Evolutionary conservation across 129 eudicot species (phyloP).

Genomic region (Chrysanthemum seticuspe): DNA sequence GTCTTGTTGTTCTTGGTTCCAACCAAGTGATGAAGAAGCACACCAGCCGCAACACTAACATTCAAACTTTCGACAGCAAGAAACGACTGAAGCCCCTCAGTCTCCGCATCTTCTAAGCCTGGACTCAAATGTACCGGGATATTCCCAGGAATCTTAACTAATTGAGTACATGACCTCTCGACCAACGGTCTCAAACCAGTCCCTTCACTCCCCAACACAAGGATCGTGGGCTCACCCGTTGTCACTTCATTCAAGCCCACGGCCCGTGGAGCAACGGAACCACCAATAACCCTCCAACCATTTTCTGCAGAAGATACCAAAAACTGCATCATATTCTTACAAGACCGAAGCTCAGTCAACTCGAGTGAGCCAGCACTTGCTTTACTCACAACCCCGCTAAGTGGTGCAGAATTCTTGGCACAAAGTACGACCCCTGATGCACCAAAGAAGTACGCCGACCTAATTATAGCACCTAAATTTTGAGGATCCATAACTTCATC

Average conservation of each 20-base stretch:
- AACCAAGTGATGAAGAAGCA: conserved; percentile 81
- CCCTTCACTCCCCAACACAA: conserved; percentile 95
- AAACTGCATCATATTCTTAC: conserved; percentile 99
- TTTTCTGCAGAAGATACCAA: conserved; percentile 77
- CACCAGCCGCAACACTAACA: conserved; percentile 98
- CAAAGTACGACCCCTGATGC: conserved; percentile 88
- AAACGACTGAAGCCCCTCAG: conserved; percentile 62
- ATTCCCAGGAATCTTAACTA: conserved; percentile 75
- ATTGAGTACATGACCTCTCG: conserved; percentile 81
- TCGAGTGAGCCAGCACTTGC: conserved; percentile 98
- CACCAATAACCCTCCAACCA: conserved; percentile 97
- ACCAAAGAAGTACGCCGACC: conserved; percentile 91
- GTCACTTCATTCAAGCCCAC: conserved; percentile 56
- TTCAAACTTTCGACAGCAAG: conserved; percentile 96
- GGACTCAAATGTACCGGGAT: conserved; percentile 49
- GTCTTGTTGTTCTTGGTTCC: conserved; percentile 37
- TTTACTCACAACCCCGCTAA: conserved; percentile 96
- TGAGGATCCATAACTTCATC: conserved; percentile 99
- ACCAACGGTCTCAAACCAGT: conserved; percentile 93
- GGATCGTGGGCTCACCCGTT: conserved; percentile 71
- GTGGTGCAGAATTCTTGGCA: conserved; percentile 96
- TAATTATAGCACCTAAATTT: conserved; percentile 87
- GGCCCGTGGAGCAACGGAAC: conserved; percentile 73
- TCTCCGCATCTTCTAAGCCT: conserved; percentile 48
- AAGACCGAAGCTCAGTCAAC: conserved; percentile 74